Conservation (phyloP, 73 alveolate genomes). For the Paramecium bursaria region DNA sequence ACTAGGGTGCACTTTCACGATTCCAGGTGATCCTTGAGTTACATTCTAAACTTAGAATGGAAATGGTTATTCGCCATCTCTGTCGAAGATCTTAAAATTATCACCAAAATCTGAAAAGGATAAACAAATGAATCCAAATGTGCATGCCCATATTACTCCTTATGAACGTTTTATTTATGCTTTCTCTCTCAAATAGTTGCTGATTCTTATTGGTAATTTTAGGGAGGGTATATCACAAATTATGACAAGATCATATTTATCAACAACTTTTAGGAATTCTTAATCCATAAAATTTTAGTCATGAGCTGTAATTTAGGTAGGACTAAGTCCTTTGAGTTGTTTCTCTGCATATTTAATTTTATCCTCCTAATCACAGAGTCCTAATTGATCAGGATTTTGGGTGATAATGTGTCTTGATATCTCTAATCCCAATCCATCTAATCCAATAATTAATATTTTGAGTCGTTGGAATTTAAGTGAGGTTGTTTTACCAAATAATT, state of each 20-base stretch:
- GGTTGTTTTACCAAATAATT: constrained; percentile 54
- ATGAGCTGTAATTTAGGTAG: not conserved
- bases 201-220: constrained; percentile 20
- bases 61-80: constrained; percentile 58
- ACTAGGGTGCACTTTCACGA: not conserved
- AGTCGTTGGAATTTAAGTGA: constrained; percentile 32
- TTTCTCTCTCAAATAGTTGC: not conserved
- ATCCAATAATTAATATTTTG: constrained; percentile 26
- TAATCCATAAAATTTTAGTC: constrained; percentile 22
- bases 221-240: constrained; percentile 52
- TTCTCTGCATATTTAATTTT: not conserved
- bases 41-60: constrained; percentile 5
- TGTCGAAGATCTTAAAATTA: constrained; percentile 24
- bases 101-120: constrained; percentile 31
- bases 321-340: not conserved
- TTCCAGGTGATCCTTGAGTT: constrained; percentile 16
- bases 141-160: constrained; percentile 58
- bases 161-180: not conserved
- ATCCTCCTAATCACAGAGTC: constrained; percentile 33
- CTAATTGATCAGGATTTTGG: constrained; percentile 14
- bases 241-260: constrained; percentile 31
- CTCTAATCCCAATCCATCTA: constrained; percentile 33
- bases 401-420: constrained; percentile 48
- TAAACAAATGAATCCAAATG: constrained; percentile 37
- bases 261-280: not conserved